Base-by-base conservation (phyloP, 2,329 filamentous ascomycete species). In the Aureobasidium subglaciale region DNA sequence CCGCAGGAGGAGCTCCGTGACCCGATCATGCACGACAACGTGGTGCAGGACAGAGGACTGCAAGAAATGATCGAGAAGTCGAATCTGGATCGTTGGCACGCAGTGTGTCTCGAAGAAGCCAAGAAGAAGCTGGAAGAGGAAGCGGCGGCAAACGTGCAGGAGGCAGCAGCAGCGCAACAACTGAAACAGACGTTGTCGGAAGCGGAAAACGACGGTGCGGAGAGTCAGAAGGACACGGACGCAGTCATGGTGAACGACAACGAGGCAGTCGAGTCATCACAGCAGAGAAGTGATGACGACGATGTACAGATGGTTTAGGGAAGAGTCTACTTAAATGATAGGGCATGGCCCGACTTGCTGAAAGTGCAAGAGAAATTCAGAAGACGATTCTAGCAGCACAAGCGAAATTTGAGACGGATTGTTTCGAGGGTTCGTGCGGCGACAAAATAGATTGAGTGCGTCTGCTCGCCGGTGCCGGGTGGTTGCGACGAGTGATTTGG, bases 1-100 rank as follows among this genome's bases (percentile, higher is more conserved):
- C 62, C 66, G 1, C 63, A 68, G 57, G 79, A 84, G 38, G 79
- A 82, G 40, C 79, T 87, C 63, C 79, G 83, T 57, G 77, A 82
- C 56, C 84, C 83, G 56, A 79, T 95, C 57, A 72, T 85, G 25
- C 80, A 84, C 24, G 88, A 89, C 57, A 86, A 93, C 73, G 76
- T 81, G 56, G 77, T 78, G 56, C 90, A 96, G 70, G 87, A 92
- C 65, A 77, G 79, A 58, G 67, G 80, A 10, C 75, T 96, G 35
- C 73, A 76, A 50, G 76, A 78, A 49, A 83, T 83, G 65, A 76
- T 93, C 18, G 80, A 86, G 56, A 84, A 84, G 67, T 78, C 83
- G 57, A 78, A 84, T 34, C 77, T 96, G 10, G 81, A 83, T 6
- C 78, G 85, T 56, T 95, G 91, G 88, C 78, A 79, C 58, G 66